Evolutionary conservation across 2,329 filamentous ascomycete species (phyloP), one percentile per base, ranked within the genome.

Genomic region (Sarocladium brachiariae): DNA sequence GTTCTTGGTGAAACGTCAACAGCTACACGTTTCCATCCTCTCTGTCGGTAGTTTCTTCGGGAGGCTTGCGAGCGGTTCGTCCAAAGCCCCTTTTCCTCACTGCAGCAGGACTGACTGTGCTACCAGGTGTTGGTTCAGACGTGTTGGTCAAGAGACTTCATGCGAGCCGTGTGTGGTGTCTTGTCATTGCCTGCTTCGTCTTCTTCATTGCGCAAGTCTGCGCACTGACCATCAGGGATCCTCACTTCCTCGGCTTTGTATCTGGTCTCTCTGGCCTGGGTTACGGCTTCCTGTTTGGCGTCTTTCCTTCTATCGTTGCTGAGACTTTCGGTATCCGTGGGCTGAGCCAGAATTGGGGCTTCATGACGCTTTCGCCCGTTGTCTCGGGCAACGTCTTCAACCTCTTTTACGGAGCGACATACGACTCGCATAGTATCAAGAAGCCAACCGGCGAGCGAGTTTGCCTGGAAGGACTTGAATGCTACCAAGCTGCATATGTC

Each of bases 301-400:
- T 96, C 18, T 96, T 88, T 66, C 93, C 93, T 0, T 91, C 90
- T 11, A 82, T 97, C 16, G 80, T 88, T 9, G 89, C 91, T 6
- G 91, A 97, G 64, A 85, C 86, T 0, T 99, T 99, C 64, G 93
- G 93, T 7, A 86, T 96, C 23, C 79, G 85, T 54, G 92, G 91
- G 1, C 75, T 99, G 43, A 90, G 86, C 51, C 89, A 96, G 63
- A 99, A 97, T 62, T 99, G 93, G 92, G 93, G 93, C 13, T 86
- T 87, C 59, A 95, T 99, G 83, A 96, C 89, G 0, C 73, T 96
- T 45, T 86, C 89, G 2, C 91, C 92, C 0, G 89, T 96, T 2
- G 68, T 96, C 24, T 90, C 85, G 8, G 91, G 89, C 47, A 95
- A 97, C 59, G 67, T 96, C 19, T 97, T 95, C 75, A 99, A 97